Evolutionary conservation across 225 moss, liverwort and hornwort genomes (phyloP), one percentile per base, ranked within the genome.

Genomic region (Ulota crispa): DNA sequence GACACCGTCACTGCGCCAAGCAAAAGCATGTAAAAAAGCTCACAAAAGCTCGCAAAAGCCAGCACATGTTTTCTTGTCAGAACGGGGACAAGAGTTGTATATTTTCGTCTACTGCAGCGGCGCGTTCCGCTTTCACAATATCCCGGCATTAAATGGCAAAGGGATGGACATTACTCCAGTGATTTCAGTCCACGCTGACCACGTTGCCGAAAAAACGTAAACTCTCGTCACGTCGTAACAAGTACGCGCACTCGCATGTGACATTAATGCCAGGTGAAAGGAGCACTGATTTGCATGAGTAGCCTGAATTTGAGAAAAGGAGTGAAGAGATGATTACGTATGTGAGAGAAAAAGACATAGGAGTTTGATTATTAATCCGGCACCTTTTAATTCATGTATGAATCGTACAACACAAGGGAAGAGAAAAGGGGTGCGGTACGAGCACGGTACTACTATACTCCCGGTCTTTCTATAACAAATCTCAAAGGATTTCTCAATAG

Each of bases 371-470:
- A 59, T 72, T 77, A 16, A 81, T 66, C 72, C 66, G 72, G 60
- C 56, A 26, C 47, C n/a, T 65, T 36, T 66, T 14, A n/a, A 10
- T 59, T 83, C 74, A 64, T 59, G 77, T 80, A 75, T 28, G 52
- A 83, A 83, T 83, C 80, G 71, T 86, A 86, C 83, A 83, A 76
- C 59, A 80, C 59, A 59, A 75, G 54, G 70, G 76, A n/a, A n/a
- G n/a, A n/a, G n/a, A n/a, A n/a, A n/a, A n/a, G n/a, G n/a, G n/a
- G 72, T 42, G 42, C 9, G 65, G 78, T 28, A 52, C 73, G 21
- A 43, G 15, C 5, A 28, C 43, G 59, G 43, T 59, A 8, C 47
- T 63, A 69, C 1, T 42, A 8, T 23, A 62, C 43, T 28, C 82
- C 74, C 63, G 32, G 18, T 59, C 4, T 47, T 30, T 77, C 37